Evolutionary conservation across 768 basidiomycete species (phyloP).

Genomic region (Macrolepiota albuminosa): DNA sequence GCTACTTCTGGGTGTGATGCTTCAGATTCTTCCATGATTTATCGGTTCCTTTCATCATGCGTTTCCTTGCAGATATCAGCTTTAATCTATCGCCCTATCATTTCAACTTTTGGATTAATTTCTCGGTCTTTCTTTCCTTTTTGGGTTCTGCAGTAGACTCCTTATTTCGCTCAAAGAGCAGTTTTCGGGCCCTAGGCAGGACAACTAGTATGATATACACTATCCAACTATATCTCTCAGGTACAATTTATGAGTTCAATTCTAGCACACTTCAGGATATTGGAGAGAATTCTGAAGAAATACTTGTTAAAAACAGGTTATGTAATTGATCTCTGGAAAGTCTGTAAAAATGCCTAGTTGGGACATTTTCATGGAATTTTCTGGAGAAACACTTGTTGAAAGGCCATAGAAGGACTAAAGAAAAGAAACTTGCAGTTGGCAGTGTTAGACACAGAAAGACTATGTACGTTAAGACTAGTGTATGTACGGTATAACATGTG

Average conservation of each 20-base stretch:
- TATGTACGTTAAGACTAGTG: too few species aligned
- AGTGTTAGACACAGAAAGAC: too few species aligned
- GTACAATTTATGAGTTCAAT: neutral
- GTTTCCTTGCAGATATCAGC: neutral
- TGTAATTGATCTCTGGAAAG: too few species aligned
- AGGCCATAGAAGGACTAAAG: too few species aligned
- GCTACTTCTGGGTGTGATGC: conserved; percentile 2
- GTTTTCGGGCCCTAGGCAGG: neutral
- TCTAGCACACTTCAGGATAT: neutral
- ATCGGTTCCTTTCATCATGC: neutral
- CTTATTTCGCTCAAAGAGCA: neutral
- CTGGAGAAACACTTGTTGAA: too few species aligned
- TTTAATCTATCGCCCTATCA: neutral
- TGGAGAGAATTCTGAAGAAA: too few species aligned
- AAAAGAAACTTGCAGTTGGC: too few species aligned
- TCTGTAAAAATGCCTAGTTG: too few species aligned
- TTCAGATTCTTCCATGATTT: conserved; percentile 6
- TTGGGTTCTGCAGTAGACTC: neutral
- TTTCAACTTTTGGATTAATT: neutral
- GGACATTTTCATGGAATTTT: too few species aligned
- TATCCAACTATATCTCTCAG: neutral
- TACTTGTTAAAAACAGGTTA: too few species aligned
- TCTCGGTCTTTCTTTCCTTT: neutral
- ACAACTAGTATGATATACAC: neutral
- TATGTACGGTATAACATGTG: too few species aligned